Evolutionary conservation across 352 stramenopile species (phyloP).

Genomic region (Globisporangium mamillatum): DNA sequence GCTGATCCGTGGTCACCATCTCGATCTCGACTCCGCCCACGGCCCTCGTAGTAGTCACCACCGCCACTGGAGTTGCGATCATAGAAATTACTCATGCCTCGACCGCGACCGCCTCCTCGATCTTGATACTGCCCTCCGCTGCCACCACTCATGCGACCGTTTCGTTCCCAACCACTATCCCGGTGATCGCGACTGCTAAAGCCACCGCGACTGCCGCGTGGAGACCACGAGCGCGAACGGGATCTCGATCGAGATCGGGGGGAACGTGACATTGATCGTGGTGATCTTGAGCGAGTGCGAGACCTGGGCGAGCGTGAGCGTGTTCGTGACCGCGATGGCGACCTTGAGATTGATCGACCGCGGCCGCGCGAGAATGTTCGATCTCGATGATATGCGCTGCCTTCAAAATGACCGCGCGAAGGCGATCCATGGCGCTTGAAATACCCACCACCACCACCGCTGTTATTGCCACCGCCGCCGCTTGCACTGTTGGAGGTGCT

Average conservation of each 20-base stretch:
- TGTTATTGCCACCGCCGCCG: slow-evolving; percentile 10
- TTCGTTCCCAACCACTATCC: slow-evolving; percentile 15
- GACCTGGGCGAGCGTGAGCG: slow-evolving; percentile 26
- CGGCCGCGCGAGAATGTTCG: slow-evolving; percentile 38
- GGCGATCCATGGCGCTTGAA: slow-evolving; percentile 31
- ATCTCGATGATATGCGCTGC: slow-evolving; percentile 25
- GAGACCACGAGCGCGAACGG: slow-evolving; percentile 55
- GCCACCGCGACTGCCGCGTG: slow-evolving; percentile 41
- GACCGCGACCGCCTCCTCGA: slow-evolving; percentile 16
- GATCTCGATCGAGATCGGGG: slow-evolving; percentile 42
- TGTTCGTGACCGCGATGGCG: slow-evolving; percentile 33
- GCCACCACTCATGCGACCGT: slow-evolving; percentile 27
- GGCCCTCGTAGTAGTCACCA: slow-evolving; percentile 32
- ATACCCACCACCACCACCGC: slow-evolving; percentile 18
- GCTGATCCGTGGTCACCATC: slow-evolving; percentile 28
- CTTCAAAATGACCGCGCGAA: slow-evolving; percentile 26
- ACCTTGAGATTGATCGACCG: slow-evolving; percentile 54
- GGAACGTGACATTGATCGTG: slow-evolving; percentile 31
- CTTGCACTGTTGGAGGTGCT: slow-evolving; percentile 7
- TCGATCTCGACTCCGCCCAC: slow-evolving; percentile 32
- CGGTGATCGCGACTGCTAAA: slow-evolving; percentile 23
- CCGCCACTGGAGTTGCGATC: slow-evolving; percentile 20
- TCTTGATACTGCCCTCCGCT: slow-evolving; percentile 20
- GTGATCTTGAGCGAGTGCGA: slow-evolving; percentile 33
- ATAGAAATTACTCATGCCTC: slow-evolving; percentile 23